Evolutionary conservation across 2,329 filamentous ascomycete genomes (phyloP).

Genomic region (Paraconiothyrium brasiliense): DNA sequence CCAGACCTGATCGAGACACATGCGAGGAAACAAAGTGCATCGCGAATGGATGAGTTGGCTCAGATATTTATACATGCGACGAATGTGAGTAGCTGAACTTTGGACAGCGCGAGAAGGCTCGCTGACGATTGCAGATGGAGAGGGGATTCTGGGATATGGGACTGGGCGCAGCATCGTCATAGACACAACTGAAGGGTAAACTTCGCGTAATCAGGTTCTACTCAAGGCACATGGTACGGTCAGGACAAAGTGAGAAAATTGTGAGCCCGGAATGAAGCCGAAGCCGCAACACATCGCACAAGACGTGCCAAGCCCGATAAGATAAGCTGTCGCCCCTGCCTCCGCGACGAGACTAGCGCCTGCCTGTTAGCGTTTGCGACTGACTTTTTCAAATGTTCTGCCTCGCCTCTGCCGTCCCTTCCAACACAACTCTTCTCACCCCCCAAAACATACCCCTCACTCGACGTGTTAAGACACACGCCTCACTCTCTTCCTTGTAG

Average conservation of each 20-base stretch:
- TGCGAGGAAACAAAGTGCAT: constrained; percentile 75
- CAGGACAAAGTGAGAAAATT: neutral
- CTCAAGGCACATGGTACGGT: neutral
- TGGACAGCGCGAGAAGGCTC: constrained; percentile 7
- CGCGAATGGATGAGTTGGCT: constrained; percentile 81
- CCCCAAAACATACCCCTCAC: neutral
- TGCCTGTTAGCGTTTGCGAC: constrained; percentile 23
- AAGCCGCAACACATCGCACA: neutral
- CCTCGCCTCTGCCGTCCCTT: constrained; percentile 14
- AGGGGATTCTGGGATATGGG: constrained; percentile 80
- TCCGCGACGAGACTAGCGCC: constrained; percentile 24
- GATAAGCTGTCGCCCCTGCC: constrained; percentile 16
- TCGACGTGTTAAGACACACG: constrained; percentile 33
- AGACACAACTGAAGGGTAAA: neutral
- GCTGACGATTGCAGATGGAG: constrained; percentile 66
- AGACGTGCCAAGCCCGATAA: constrained; percentile 6
- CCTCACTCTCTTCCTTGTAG: constrained; percentile 33
- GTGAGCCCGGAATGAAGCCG: neutral
- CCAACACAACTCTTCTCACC: constrained; percentile 21
- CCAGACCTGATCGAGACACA: constrained; percentile 79
- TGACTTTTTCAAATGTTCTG: constrained; percentile 15
- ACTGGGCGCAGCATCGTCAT: constrained; percentile 30
- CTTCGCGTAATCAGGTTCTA: neutral
- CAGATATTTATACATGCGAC: constrained; percentile 89
- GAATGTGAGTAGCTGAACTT: constrained; percentile 63